Percentiles rank a stretch among this genome's conserved stretches.
Conservation (phyloP, 495 filamentous ascomycete species). For the Wilcoxina mikolae region DNA sequence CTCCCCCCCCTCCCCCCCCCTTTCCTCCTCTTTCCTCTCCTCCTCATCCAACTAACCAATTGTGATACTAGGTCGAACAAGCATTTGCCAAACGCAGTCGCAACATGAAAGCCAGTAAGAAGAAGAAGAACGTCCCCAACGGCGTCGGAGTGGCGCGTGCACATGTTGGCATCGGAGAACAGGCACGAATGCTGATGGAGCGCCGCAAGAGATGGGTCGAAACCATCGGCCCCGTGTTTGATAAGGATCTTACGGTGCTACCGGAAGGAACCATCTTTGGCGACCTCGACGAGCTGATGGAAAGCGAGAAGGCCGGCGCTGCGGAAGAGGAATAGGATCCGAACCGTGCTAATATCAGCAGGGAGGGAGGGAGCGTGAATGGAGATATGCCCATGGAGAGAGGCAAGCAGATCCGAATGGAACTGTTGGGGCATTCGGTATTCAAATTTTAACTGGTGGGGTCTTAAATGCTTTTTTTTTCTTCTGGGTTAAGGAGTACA, state of each 20-base stretch:
- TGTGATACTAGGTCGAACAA: constrained; percentile 44
- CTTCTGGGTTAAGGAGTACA: no score
- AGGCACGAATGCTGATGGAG: constrained; percentile 80
- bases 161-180: constrained; percentile 77
- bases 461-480: no score
- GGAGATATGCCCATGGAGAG: no score
- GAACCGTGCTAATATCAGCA: no score
- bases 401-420: no score
- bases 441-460: no score
- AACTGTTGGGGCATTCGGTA: no score
- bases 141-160: constrained; percentile 35
- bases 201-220: constrained; percentile 72
- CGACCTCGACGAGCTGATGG: neutral
- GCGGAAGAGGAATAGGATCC: neutral
- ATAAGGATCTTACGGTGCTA: constrained; percentile 19
- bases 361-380: no score
- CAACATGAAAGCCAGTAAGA: constrained; percentile 76
- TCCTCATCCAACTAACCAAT: neutral
- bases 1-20: neutral
- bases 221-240: constrained; percentile 73
- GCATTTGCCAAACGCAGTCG: constrained; percentile 94
- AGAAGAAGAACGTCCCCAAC: constrained; percentile 43
- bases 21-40: neutral
- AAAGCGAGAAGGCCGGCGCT: neutral
- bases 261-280: neutral